A percentile compares a stretch with the other conserved stretches of the same genome.
These are phyloP conservation scores for Ophidiomyces ophidiicola DNA, from an alignment of 2,329 filamentous ascomycete species.

Conservation along the genomic window DNA sequence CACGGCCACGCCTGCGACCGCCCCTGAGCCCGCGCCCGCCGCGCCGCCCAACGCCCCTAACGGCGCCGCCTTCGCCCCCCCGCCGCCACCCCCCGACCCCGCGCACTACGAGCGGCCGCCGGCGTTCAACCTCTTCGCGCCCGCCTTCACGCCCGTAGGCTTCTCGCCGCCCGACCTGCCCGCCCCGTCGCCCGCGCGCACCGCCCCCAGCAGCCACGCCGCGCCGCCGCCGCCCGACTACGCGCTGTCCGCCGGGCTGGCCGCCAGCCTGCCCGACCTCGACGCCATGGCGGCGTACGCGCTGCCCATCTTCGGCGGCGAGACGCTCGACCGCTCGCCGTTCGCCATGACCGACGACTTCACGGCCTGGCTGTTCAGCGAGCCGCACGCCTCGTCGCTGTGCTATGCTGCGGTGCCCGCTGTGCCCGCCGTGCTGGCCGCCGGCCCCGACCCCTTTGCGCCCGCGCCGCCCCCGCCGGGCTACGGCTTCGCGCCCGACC, in stretches of 20 bases:
- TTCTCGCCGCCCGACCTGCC: conserved; percentile 17
- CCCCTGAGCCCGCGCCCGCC: no score
- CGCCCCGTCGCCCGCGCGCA: no score
- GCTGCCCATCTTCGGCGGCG: conserved; percentile 76
- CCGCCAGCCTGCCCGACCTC: conserved; percentile 21
- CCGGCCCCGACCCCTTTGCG: conserved; percentile 31
- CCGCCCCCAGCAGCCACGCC: no score
- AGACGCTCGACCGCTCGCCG: conserved; percentile 73
- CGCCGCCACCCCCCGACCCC: no score
- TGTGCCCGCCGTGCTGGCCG: conserved; percentile 30
- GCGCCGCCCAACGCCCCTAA: no score
- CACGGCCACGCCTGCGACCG: no score
- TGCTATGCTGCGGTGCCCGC: conserved; percentile 39
- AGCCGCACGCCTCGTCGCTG: conserved; percentile 43
- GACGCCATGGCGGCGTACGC: conserved; percentile 35
- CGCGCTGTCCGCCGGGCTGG: conserved; percentile 18
- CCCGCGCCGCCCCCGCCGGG: conserved; percentile 34
- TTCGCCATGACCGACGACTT: conserved; percentile 83
- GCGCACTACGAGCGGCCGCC: conserved; percentile 16
- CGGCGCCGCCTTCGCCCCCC: no score
- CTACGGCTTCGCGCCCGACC: conserved; percentile 41
- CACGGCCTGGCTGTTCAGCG: conserved; percentile 71
- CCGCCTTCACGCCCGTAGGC: no score
- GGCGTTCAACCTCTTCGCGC: conserved; percentile 11
- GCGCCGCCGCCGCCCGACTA: conserved; percentile 21